Conservation (phyloP, 2,329 filamentous ascomycete genomes). For the Podosphaera xanthii region DNA sequence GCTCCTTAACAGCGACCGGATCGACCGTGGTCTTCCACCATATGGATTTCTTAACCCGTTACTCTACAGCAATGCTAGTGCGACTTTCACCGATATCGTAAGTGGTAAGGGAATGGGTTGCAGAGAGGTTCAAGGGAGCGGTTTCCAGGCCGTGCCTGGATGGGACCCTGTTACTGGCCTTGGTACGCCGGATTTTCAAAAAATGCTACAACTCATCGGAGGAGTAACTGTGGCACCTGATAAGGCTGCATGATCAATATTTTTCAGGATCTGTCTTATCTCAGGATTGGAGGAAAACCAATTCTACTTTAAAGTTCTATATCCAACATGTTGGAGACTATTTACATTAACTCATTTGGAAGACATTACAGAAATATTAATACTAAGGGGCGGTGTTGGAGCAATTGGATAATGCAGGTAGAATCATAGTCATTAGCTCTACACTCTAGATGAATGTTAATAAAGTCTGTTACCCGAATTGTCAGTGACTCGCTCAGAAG, state of each 20-base stretch:
- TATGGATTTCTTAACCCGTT: slow-evolving; percentile 24
- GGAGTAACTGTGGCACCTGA: neutral
- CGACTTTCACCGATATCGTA: slow-evolving; percentile 21
- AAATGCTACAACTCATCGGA: slow-evolving; percentile 2
- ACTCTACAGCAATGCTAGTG: slow-evolving; percentile 18
- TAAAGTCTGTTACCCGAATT: no score
- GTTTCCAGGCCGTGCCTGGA: slow-evolving; percentile 8
- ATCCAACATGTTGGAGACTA: no score
- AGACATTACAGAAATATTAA: no score
- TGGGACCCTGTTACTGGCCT: slow-evolving; percentile 25
- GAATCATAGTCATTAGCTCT: no score
- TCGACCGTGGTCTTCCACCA: slow-evolving; percentile 24
- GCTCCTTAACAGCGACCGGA: slow-evolving; percentile 37
- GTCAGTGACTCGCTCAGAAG: no score
- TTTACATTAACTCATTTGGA: no score
- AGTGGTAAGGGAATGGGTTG: slow-evolving; percentile 20
- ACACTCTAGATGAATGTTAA: no score
- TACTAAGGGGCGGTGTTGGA: no score
- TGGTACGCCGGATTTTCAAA: slow-evolving; percentile 16
- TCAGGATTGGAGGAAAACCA: no score
- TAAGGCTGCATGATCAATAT: neutral
- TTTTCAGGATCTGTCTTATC: no score
- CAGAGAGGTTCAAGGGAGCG: slow-evolving; percentile 2
- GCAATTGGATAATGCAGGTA: no score
- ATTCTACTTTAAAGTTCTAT: no score